Conservation (phyloP, 768 basidiomycete genomes). For the Podaxis rugospora region DNA sequence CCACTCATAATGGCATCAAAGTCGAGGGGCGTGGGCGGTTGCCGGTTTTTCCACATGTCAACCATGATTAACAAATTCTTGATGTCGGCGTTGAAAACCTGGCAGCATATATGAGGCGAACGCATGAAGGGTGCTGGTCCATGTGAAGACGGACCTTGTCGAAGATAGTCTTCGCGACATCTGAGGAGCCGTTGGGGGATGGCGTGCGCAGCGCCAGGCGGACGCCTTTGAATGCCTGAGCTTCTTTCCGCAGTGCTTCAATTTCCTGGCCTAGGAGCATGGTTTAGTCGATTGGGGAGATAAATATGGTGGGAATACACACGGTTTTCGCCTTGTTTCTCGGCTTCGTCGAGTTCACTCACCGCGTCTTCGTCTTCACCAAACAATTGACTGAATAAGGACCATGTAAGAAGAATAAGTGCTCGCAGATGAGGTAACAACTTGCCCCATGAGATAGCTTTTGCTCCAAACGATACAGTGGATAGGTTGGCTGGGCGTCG, state of each 20-base stretch:
- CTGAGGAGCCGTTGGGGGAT: conserved; percentile 20
- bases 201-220: conserved; percentile 43
- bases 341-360: conserved; percentile 86
- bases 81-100: conserved; percentile 91
- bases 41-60: conserved; percentile 94
- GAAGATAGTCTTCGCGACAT: conserved; percentile 71
- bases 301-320: conserved; percentile 12
- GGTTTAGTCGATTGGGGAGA: neutral
- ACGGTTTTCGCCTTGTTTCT: conserved; percentile 94
- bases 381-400: conserved; percentile 71
- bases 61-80: conserved; percentile 85
- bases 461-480: conserved; percentile 99
- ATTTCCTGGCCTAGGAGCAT: conserved; percentile 75
- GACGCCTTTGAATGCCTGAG: conserved; percentile 81
- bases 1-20: conserved; percentile 71
- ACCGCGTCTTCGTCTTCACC: conserved; percentile 87
- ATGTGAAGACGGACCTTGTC: conserved; percentile 57
- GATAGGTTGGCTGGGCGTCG: conserved; percentile 94
- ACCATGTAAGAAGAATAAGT: conserved; percentile 5
- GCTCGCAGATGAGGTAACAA: conserved; percentile 7
- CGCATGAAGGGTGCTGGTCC: neutral
- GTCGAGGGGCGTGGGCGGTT: conserved; percentile 81
- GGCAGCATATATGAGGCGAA: neutral
- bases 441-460: conserved; percentile 89
- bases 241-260: conserved; percentile 84